Evolutionary conservation across 2,329 filamentous ascomycete genomes (phyloP).

Genomic region (Dactylonectria estremocensis): DNA sequence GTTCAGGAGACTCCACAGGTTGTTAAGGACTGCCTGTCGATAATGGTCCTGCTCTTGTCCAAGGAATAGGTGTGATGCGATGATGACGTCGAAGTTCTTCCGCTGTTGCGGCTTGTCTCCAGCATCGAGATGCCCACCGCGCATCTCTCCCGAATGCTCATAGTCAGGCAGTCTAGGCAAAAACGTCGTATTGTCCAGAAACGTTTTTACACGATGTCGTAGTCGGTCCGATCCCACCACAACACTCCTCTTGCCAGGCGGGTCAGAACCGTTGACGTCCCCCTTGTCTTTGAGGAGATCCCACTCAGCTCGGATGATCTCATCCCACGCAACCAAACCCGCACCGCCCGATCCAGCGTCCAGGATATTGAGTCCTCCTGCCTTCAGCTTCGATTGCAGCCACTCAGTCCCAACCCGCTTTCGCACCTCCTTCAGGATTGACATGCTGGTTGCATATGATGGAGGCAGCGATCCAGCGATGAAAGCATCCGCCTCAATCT

Average conservation of each 20-base stretch:
- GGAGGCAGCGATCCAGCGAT: slow-evolving; percentile 79
- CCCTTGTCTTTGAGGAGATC: slow-evolving; percentile 73
- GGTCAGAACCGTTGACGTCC: slow-evolving; percentile 58
- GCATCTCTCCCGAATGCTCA: slow-evolving; percentile 74
- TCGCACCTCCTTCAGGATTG: slow-evolving; percentile 80
- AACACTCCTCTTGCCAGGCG: slow-evolving; percentile 83
- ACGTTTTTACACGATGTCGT: slow-evolving; percentile 79
- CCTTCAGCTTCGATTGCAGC: slow-evolving; percentile 75
- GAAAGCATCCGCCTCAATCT: slow-evolving; percentile 83
- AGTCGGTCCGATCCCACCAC: slow-evolving; percentile 83
- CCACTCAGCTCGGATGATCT: slow-evolving; percentile 87
- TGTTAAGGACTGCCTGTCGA: slow-evolving; percentile 85
- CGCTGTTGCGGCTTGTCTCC: slow-evolving; percentile 69
- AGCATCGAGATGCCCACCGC: slow-evolving; percentile 72
- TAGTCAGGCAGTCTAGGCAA: slow-evolving; percentile 93
- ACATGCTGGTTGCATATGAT: slow-evolving; percentile 78
- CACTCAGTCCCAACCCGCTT: slow-evolving; percentile 80
- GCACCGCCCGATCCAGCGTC: slow-evolving; percentile 84
- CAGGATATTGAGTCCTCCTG: slow-evolving; percentile 73
- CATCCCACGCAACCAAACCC: slow-evolving; percentile 81
- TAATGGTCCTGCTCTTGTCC: slow-evolving; percentile 81
- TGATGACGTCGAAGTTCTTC: slow-evolving; percentile 91
- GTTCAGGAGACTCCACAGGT: slow-evolving; percentile 89
- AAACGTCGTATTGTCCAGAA: slow-evolving; percentile 92
- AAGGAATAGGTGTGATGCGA: slow-evolving; percentile 89